A percentile compares a stretch with the other conserved stretches of the same genome.
Conservation (phyloP, 1,284 basidiomycete genomes). For the Austroboletus niveus region DNA sequence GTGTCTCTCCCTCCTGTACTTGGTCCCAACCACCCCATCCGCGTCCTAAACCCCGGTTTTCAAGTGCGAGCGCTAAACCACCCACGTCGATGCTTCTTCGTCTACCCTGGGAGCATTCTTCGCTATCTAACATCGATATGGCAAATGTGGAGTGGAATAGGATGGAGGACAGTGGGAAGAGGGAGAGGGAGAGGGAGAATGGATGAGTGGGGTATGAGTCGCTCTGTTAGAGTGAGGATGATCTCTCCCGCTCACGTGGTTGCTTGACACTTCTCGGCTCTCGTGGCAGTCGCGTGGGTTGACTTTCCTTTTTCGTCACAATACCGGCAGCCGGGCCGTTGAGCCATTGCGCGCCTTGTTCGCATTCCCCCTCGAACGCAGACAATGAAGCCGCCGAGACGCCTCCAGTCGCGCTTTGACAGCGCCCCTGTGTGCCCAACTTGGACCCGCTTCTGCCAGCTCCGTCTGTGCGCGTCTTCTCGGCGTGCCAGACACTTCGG, state of each 20-base stretch:
- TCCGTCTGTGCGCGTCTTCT: neutral
- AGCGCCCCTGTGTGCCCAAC: neutral
- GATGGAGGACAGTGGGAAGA: neutral
- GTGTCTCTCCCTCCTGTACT: constrained; percentile 50
- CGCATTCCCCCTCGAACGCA: neutral
- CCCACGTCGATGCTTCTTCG: constrained; percentile 82
- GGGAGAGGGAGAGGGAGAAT: constrained; percentile 1
- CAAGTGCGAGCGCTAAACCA: constrained; percentile 75
- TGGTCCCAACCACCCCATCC: constrained; percentile 74
- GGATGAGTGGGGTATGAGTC: constrained; percentile 2
- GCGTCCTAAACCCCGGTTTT: constrained; percentile 58
- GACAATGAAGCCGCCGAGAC: neutral
- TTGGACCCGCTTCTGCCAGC: neutral
- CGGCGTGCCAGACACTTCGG: neutral
- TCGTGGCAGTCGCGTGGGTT: constrained; percentile 35
- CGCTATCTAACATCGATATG: constrained; percentile 26
- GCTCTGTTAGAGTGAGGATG: constrained; percentile 23
- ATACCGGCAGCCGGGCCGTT: constrained; percentile 25
- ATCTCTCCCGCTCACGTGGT: constrained; percentile 38
- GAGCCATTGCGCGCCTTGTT: neutral
- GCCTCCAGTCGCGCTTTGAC: neutral
- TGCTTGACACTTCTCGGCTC: constrained; percentile 36
- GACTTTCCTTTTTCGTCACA: constrained; percentile 24
- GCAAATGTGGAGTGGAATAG: neutral
- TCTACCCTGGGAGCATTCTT: constrained; percentile 35